These are phyloP conservation scores for Cardamine occulta DNA, from an alignment of 345 rosid species.

Conservation along the genomic window DNA sequence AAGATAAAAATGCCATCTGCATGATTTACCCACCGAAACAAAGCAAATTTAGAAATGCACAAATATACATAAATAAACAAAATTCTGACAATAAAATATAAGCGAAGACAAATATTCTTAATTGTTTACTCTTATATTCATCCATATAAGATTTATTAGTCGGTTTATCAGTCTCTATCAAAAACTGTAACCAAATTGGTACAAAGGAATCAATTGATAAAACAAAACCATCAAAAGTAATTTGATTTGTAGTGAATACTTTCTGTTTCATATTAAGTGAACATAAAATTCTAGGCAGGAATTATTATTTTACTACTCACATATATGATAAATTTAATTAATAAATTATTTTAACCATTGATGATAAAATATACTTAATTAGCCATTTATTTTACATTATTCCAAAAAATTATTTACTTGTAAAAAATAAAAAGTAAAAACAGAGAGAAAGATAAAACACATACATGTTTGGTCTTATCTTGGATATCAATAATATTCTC, in stretches of 20 bases:
- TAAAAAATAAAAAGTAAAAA: neutral
- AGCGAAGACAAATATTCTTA: constrained; percentile 6
- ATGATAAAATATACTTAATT: no score
- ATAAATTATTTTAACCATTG: neutral
- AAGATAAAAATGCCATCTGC: constrained; percentile 72
- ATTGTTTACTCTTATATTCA: neutral
- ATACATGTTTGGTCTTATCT: constrained; percentile 71
- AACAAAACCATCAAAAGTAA: neutral
- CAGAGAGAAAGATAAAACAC: neutral
- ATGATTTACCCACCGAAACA: neutral
- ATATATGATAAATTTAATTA: neutral
- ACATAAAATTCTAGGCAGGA: neutral
- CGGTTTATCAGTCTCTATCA: constrained; percentile 1
- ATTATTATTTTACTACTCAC: neutral
- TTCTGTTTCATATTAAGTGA: neutral
- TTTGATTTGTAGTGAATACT: neutral
- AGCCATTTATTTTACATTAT: no score
- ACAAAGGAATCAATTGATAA: neutral
- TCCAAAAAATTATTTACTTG: no score
- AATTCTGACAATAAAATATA: neutral
- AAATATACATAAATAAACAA: neutral
- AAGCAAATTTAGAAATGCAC: neutral
- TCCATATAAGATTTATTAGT: neutral
- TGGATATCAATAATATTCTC: constrained; percentile 64
- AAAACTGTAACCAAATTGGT: neutral